phyloP scores from a whole-genome alignment of 2,329 filamentous ascomycete species.

The Colletotrichum cereale region DNA sequence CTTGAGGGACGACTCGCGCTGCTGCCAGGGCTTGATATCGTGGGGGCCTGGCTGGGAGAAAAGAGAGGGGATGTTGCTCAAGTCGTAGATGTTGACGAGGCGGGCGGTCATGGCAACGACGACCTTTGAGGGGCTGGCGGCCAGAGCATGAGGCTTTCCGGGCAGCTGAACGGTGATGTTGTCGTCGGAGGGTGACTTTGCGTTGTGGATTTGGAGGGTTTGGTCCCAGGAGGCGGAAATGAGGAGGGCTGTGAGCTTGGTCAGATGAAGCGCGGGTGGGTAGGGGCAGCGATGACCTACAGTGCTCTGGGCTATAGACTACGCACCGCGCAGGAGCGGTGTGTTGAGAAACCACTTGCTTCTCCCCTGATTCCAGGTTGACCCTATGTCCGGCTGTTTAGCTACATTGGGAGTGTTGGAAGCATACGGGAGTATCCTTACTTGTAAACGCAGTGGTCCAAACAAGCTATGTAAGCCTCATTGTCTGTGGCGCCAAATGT shows the following conservation, averaged over 20 bases:
- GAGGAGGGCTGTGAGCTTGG: slow-evolving; percentile 69
- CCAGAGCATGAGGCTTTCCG: slow-evolving; percentile 90
- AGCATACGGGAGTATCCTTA: slow-evolving; percentile 51
- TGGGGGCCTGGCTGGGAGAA: slow-evolving; percentile 63
- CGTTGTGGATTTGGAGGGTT: slow-evolving; percentile 86
- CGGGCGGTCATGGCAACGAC: slow-evolving; percentile 97
- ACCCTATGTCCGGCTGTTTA: slow-evolving; percentile 56
- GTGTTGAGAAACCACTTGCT: slow-evolving; percentile 84
- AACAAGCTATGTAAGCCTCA: slow-evolving; percentile 86
- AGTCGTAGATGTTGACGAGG: slow-evolving; percentile 94
- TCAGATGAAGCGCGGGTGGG: slow-evolving; percentile 9
- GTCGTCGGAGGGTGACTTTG: slow-evolving; percentile 62
- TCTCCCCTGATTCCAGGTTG: slow-evolving; percentile 78
- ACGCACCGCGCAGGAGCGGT: slow-evolving; percentile 83
- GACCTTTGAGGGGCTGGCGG: slow-evolving; percentile 81
- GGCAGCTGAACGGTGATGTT: slow-evolving; percentile 79
- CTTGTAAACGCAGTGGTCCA: slow-evolving; percentile 89
- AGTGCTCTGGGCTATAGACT: slow-evolving; percentile 81
- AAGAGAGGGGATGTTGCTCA: slow-evolving; percentile 73
- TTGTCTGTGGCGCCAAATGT: slow-evolving; percentile 88
- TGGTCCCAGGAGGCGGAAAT: slow-evolving; percentile 95
- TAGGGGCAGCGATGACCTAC: slow-evolving; percentile 53
- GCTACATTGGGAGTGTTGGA: not conserved
- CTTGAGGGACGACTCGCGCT: slow-evolving; percentile 92
- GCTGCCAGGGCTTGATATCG: slow-evolving; percentile 85